Conservation (phyloP, 495 filamentous ascomycete species). For the Cairneyella variabilis region DNA sequence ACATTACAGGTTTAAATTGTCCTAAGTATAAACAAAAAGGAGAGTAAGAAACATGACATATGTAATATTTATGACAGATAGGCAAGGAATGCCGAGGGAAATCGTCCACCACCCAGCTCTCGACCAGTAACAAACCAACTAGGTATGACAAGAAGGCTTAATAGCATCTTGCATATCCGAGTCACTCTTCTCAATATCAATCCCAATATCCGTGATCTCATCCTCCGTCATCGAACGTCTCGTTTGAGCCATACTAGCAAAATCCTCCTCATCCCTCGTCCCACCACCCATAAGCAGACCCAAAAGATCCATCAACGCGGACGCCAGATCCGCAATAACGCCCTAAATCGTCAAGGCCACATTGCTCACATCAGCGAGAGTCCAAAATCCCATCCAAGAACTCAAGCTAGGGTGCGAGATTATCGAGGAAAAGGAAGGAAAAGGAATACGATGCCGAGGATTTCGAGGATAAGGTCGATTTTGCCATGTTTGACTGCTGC, state of each 20-base stretch:
- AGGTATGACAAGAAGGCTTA: too few species aligned
- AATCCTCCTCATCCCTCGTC: background rate
- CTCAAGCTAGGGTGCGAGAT: slow-evolving; percentile 6
- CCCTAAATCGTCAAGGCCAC: slow-evolving; percentile 18
- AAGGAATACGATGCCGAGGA: slow-evolving; percentile 17
- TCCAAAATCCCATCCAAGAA: slow-evolving; percentile 3
- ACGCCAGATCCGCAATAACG: slow-evolving; percentile 20
- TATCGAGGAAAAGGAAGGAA: slow-evolving; percentile 24
- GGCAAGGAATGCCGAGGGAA: too few species aligned
- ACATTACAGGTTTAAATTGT: too few species aligned
- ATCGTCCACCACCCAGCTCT: too few species aligned
- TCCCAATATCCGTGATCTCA: too few species aligned
- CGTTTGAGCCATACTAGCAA: slow-evolving; percentile 10
- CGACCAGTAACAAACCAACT: too few species aligned
- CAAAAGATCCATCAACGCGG: slow-evolving; percentile 22
- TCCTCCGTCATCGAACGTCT: too few species aligned
- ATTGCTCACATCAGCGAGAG: slow-evolving; percentile 14
- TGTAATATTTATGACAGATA: too few species aligned
- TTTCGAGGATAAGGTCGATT: slow-evolving; percentile 22
- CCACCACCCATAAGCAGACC: slow-evolving; percentile 2
- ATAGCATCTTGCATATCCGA: too few species aligned
- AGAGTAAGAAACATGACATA: too few species aligned
- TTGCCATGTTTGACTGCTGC: slow-evolving; percentile 15
- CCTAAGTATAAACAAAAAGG: too few species aligned
- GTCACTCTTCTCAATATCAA: too few species aligned